These are phyloP conservation scores for Rubus idaeus DNA, from an alignment of 306 rosid genomes.

Conservation along the genomic window DNA sequence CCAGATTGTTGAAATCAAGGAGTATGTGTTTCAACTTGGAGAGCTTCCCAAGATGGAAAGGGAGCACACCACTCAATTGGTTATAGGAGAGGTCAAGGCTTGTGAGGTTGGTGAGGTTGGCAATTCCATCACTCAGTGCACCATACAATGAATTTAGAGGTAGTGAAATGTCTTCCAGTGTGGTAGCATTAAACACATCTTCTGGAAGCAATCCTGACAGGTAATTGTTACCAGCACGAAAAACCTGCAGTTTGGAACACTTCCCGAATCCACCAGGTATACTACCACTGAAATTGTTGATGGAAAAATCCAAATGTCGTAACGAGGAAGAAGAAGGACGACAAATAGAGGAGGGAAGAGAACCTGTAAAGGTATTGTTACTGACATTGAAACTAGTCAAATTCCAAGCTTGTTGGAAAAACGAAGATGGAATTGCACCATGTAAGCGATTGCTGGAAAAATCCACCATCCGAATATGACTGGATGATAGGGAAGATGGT, in stretches of 20 bases:
- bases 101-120: neutral
- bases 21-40: neutral
- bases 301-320: neutral
- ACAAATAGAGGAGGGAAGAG: constrained; percentile 3
- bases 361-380: neutral
- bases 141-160: neutral
- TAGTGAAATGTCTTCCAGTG: neutral
- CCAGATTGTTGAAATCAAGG: neutral
- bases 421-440: neutral
- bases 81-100: neutral
- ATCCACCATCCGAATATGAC: constrained; percentile 8
- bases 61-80: neutral
- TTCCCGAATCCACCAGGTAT: neutral
- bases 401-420: neutral
- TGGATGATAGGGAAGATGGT: neutral
- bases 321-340: constrained; percentile 5
- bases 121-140: neutral
- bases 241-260: constrained; percentile 3
- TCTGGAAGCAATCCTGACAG: constrained; percentile 1
- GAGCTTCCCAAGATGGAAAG: neutral
- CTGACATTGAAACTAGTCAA: constrained; percentile 14
- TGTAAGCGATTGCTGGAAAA: constrained; percentile 8
- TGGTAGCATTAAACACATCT: neutral
- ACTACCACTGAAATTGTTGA: neutral
- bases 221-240: constrained; percentile 5